A percentile compares a stretch with the other conserved stretches of the same genome.
Conservation (phyloP, 1,284 basidiomycete genomes). For the Apiotrichum montevideense region DNA sequence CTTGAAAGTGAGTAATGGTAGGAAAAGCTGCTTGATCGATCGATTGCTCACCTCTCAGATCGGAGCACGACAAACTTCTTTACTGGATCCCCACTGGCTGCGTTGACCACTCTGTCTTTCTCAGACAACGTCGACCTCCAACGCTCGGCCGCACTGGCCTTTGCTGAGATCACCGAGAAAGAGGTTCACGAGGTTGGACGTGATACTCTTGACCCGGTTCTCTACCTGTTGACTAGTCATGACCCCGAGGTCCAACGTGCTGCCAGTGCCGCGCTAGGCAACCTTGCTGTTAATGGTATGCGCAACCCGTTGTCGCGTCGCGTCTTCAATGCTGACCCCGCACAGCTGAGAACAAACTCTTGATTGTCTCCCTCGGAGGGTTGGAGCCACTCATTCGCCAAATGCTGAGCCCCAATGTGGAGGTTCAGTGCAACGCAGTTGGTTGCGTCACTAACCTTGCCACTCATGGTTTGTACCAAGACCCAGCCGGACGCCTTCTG, state of each 20-base stretch:
- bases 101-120: slow-evolving; percentile 94
- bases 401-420: slow-evolving; percentile 98
- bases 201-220: slow-evolving; percentile 96
- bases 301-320: too few species aligned
- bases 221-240: slow-evolving; percentile 94
- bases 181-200: slow-evolving; percentile 94
- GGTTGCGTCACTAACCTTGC: slow-evolving; percentile 99
- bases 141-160: slow-evolving; percentile 93
- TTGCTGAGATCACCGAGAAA: slow-evolving; percentile 99
- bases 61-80: slow-evolving; percentile 96
- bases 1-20: slow-evolving; percentile 74
- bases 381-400: slow-evolving; percentile 97
- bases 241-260: slow-evolving; percentile 98
- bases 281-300: slow-evolving; percentile 95
- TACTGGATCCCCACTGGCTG: slow-evolving; percentile 80
- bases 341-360: slow-evolving; percentile 93
- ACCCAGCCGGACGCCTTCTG: too few species aligned
- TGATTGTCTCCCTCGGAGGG: slow-evolving; percentile 96
- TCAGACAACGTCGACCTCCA: slow-evolving; percentile 99
- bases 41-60: slow-evolving; percentile 53
- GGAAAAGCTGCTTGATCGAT: neutral
- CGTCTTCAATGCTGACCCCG: neutral
- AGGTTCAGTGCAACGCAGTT: slow-evolving; percentile 99
- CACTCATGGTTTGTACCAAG: slow-evolving; percentile 70
- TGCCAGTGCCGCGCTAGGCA: slow-evolving; percentile 95